Evolutionary conservation across 1,139 yeast species (phyloP), one percentile per base, ranked within the genome.

Genomic region (Pichia sp.): DNA sequence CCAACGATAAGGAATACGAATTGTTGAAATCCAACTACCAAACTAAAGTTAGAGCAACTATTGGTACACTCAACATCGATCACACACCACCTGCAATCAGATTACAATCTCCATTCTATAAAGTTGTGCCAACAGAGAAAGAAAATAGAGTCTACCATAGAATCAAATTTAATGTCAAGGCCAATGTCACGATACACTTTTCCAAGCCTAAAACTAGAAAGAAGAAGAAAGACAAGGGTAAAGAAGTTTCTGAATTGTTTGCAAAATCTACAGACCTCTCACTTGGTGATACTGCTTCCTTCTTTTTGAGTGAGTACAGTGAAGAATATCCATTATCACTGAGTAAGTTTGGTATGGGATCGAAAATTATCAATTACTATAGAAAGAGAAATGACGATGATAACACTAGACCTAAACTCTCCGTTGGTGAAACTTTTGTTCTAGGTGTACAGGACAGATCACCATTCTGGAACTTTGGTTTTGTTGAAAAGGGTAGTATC

Each of bases 401-500:
- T 62, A 78, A 81, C 7, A 75, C 86, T 5, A 79, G 99, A 53
- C 99, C 99, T 0, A 91, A 91, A 59, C 75, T 91, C 10, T 80
- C 89, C 1, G 75, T 90, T 38, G 99, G 99, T 44, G 99, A 94
- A 65, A 93, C 99, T 0, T 95, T 88, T 67, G 96, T 94, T 3
- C 72, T 94, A 36, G 97, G 97, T 17, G 89, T 88, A 2, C 96
- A 90, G 61, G 99, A 94, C 66, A 77, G 96, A 58, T 87, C 96
- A 12, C 98, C 99, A 12, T 94, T 93, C 63, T 94, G 99, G 99
- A 93, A 91, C 63, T 94, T 90, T 71, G 99, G 99, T 2, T 87
- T 86, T 67, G 98, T 94, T 14, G 96, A 90, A 44, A 88, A 91
- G 3, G 99, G 99, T 4, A 89, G 85, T 58, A 81, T 89, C 51